A percentile compares a stretch with the other conserved stretches of the same genome.
Evolutionary conservation across 345 rosid species (phyloP).

Genomic region (Brassica cretica): DNA sequence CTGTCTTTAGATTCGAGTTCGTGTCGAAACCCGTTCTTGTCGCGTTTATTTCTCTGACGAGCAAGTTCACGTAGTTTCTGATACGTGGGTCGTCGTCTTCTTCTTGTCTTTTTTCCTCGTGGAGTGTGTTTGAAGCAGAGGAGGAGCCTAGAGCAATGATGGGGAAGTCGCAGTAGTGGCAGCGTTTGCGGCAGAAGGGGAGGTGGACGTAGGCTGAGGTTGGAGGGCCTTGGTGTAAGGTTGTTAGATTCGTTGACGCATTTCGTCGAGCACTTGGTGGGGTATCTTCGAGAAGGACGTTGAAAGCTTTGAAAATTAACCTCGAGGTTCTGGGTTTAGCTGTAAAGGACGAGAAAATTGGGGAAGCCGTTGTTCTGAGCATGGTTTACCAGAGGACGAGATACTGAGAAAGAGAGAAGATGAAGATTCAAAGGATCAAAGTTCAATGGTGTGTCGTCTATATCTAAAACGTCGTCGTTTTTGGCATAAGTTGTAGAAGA

Average conservation of each 20-base stretch:
- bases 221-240: constrained; percentile 52
- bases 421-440: constrained; percentile 9
- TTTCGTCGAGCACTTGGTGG: constrained; percentile 69
- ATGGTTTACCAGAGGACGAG: constrained; percentile 28
- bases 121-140: constrained; percentile 25
- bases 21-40: constrained; percentile 43
- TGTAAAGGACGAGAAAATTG: constrained; percentile 55
- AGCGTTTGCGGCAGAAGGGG: constrained; percentile 95
- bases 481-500: not conserved
- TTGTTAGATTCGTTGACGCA: constrained; percentile 52
- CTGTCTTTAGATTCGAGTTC: constrained; percentile 56
- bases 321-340: constrained; percentile 41
- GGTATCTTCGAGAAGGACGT: constrained; percentile 20
- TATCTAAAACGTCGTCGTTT: constrained; percentile 26
- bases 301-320: constrained; percentile 13
- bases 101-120: constrained; percentile 38
- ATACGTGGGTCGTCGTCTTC: constrained; percentile 69
- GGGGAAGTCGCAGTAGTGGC: constrained; percentile 91
- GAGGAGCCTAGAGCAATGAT: constrained; percentile 78
- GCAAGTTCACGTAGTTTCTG: constrained; percentile 52
- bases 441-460: constrained; percentile 15
- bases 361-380: constrained; percentile 58
- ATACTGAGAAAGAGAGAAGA: not conserved
- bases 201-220: constrained; percentile 85
- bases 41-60: constrained; percentile 60